phyloP scores from a whole-genome alignment of 1,284 basidiomycete species.

The Puccinia sorghi region DNA sequence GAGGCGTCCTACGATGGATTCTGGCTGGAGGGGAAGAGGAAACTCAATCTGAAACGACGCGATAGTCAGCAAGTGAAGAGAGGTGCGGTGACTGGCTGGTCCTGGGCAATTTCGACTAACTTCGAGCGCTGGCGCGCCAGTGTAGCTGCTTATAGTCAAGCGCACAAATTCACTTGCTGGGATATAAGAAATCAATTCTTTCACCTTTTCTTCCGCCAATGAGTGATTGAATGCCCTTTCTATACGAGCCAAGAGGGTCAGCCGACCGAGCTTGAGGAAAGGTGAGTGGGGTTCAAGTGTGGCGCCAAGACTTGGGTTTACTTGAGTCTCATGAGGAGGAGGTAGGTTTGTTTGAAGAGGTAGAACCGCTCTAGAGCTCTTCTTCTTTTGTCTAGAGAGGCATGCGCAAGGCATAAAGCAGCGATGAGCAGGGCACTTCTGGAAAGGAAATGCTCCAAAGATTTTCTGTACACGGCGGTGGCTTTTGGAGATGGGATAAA shows the following conservation, averaged over 20 bases:
- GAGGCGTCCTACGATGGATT: conserved; percentile 1
- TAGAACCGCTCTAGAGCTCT: conserved; percentile 11
- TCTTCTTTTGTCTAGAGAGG: conserved; percentile 21
- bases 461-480: no score
- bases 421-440: background rate
- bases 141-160: conserved; percentile 13
- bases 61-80: background rate
- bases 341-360: conserved; percentile 35
- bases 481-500: background rate
- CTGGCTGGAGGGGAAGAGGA: conserved; percentile 11
- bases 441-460: background rate
- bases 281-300: conserved; percentile 13
- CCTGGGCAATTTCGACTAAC: conserved; percentile 8
- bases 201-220: conserved; percentile 27
- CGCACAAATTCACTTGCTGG: conserved; percentile 7
- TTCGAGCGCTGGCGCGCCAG: conserved; percentile 27
- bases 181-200: background rate
- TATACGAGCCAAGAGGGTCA: conserved; percentile 19
- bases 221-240: conserved; percentile 3
- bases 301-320: background rate
- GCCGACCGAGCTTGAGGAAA: conserved; percentile 20
- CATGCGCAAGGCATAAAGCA: conserved; percentile 32
- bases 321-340: no score
- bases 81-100: background rate
- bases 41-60: background rate